phyloP scores from a whole-genome alignment of 805 yeast genomes.

The Candida chilensis region DNA sequence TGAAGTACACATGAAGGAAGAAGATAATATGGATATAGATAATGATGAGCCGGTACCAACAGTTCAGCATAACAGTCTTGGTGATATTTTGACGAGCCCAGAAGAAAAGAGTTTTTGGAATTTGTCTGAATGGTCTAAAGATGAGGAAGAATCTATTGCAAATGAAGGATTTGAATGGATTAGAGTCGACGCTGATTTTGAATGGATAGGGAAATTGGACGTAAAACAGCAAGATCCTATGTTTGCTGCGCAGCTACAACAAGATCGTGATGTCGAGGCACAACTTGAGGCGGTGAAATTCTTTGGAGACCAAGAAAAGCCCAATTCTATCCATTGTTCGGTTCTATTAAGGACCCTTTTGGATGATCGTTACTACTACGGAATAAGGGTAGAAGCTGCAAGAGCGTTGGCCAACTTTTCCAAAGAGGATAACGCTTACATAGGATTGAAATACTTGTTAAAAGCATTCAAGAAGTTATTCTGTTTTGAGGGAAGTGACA shows the following conservation, averaged over 20 bases:
- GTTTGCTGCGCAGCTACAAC: conserved; percentile 89
- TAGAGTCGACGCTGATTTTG: conserved; percentile 94
- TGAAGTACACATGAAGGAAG: conserved; percentile 33
- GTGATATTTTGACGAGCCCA: conserved; percentile 62
- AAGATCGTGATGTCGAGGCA: conserved; percentile 94
- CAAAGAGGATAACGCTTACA: conserved; percentile 45
- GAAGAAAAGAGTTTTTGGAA: conserved; percentile 65
- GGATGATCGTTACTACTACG: conserved; percentile 82
- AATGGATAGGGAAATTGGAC: conserved; percentile 82
- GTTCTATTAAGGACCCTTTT: conserved; percentile 69
- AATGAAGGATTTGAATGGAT: conserved; percentile 97
- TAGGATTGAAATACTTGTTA: conserved; percentile 67
- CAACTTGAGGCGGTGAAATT: conserved; percentile 76
- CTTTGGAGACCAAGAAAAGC: conserved; percentile 54
- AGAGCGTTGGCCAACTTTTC: conserved; percentile 65
- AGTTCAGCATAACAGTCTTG: conserved; percentile 41
- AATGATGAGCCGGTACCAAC: conserved; percentile 13
- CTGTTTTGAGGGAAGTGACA: conserved; percentile 54
- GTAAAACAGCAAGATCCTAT: conserved; percentile 90
- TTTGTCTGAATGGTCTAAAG: conserved; percentile 58
- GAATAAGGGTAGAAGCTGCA: conserved; percentile 84
- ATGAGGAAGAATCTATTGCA: conserved; percentile 58
- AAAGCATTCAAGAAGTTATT: conserved; percentile 59
- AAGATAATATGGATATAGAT: conserved; percentile 11
- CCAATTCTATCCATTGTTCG: conserved; percentile 62